Conservation (phyloP, 306 rosid species). For the Sophora flavescens region DNA sequence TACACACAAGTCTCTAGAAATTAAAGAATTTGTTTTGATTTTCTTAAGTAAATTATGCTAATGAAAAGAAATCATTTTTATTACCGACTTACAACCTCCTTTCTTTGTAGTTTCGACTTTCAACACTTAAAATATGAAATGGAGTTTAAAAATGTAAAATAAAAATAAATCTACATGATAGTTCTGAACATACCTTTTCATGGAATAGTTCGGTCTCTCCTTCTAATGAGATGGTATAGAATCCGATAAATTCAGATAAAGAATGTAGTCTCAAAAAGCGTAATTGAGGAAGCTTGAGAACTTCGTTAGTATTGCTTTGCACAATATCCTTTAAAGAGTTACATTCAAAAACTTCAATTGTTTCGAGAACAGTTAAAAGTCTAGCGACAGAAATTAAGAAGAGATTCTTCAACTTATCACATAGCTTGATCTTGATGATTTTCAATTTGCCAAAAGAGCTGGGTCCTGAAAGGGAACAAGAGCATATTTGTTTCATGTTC, state of each 20-base stretch:
- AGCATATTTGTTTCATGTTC: no score
- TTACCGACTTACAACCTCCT: background rate
- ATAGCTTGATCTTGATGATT: no score
- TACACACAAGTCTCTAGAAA: background rate
- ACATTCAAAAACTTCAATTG: no score
- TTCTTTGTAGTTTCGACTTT: no score
- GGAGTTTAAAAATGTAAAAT: background rate
- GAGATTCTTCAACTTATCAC: no score
- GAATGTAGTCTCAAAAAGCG: background rate
- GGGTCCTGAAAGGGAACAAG: no score
- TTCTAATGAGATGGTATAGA: background rate
- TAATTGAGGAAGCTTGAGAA: background rate
- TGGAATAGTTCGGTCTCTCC: background rate
- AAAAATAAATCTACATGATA: background rate
- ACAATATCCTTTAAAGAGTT: constrained; percentile 17
- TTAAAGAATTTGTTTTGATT: background rate
- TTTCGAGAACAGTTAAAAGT: no score
- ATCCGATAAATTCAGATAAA: background rate
- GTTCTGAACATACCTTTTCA: background rate
- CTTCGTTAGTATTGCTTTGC: background rate
- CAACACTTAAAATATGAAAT: background rate
- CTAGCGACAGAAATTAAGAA: no score
- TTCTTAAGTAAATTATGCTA: background rate
- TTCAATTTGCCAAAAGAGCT: no score
- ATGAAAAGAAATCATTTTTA: background rate